Conservation (phyloP, 108 stramenopile genomes). For the Skeletonema tropicum region DNA sequence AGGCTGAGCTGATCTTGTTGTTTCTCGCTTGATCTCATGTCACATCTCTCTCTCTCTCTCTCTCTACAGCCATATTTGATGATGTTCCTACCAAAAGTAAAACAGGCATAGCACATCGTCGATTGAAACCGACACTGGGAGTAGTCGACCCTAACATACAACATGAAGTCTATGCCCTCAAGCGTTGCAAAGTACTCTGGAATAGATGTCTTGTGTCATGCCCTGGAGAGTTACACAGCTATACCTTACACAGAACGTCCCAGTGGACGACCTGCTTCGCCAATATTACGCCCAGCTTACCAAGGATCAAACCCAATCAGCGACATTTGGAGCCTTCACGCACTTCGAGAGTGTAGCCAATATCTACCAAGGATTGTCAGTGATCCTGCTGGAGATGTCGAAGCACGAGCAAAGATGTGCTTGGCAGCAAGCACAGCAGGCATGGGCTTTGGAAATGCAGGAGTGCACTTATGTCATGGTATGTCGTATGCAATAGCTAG, state of each 20-base stretch:
- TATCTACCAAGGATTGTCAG: constrained; percentile 39
- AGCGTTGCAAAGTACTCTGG: constrained; percentile 57
- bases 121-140: constrained; percentile 55
- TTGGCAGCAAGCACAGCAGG: constrained; percentile 62
- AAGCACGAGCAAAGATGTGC: constrained; percentile 60
- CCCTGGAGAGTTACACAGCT: constrained; percentile 64
- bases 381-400: constrained; percentile 42
- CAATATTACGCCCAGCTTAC: constrained; percentile 54
- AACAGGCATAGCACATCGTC: constrained; percentile 58
- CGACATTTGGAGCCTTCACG: constrained; percentile 58
- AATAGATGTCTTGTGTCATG: constrained; percentile 67
- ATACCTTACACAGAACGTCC: constrained; percentile 46
- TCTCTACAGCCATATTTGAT: constrained; percentile 57
- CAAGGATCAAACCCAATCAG: constrained; percentile 55
- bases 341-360: constrained; percentile 41
- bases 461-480: constrained; percentile 64
- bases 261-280: constrained; percentile 37
- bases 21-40: no score
- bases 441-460: constrained; percentile 68
- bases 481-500: constrained; percentile 62
- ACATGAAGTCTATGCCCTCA: constrained; percentile 45
- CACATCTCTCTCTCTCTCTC: no score
- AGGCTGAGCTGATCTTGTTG: no score
- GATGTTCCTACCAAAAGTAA: constrained; percentile 58
- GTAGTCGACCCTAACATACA: constrained; percentile 65